Evolutionary conservation across 768 basidiomycete species (phyloP), one percentile per base, ranked within the genome.

Genomic region (Pisolithus microcarpus): DNA sequence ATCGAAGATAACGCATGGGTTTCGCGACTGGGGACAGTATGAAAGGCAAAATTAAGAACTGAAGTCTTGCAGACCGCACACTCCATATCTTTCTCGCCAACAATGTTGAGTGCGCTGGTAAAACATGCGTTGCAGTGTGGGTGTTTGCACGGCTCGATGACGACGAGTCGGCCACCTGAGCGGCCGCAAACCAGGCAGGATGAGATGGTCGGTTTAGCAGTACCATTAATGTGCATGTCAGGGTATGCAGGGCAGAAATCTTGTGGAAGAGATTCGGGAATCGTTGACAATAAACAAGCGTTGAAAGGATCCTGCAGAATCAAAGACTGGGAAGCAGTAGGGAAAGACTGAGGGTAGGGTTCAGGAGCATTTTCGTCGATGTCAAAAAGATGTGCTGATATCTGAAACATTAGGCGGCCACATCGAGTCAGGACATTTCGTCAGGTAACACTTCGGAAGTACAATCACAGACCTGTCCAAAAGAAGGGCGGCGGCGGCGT

Each of bases 61-160:
- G 79, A 76, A 38, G 65, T 66, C 58, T 82, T 83, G 68, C 89
- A 92, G 28, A 88, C 84, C 16, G 86, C 84, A 55, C 90, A 92
- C 52, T 83, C 79, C 79, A 91, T 87, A 52, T 87, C 85, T 63
- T 91, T 91, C 66, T 92, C 89, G 7, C 89, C 89, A 16, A 91
- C 90, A 47, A 91, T 91, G 57, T 92, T 92, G 47, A 92, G 73
- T 7, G 87, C 86, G 46, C 87, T 89, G 1, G 90, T 92, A 50
- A 92, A 74, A 61, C 90, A 92, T 9, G 77, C 76, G 3, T 87
- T 85, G 62, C 90, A 92, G 1, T 91, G 71, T 1, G 84, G 75
- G 63, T 92, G 90, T 6, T 70, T 63, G 66, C 90, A 92, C 0
- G 90, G 89, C 21, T 78, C 75, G 18, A 92, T 76, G 53, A 87